phyloP scores from a whole-genome alignment of 352 stramenopile genomes.

The Globisporangium megalacanthum region DNA sequence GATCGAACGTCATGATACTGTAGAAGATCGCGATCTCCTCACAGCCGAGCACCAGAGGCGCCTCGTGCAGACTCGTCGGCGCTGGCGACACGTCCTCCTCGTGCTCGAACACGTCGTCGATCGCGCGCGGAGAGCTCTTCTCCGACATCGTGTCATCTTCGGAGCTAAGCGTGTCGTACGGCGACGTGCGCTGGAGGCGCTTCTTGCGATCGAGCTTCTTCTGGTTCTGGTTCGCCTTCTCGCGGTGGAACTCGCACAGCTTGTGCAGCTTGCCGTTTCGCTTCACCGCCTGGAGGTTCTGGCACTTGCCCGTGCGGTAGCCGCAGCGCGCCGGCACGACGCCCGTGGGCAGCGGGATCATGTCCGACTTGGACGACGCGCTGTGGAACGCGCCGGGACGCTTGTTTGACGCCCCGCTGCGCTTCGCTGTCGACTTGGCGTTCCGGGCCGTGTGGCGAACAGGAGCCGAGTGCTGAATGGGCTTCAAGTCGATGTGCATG shows the following conservation, averaged over 20 bases:
- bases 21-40: constrained; percentile 78
- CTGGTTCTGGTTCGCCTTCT: constrained; percentile 81
- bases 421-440: constrained; percentile 3
- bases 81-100: constrained; percentile 11
- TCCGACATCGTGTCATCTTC: constrained; percentile 32
- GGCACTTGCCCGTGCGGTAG: constrained; percentile 81
- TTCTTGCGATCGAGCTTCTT: constrained; percentile 87
- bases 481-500: constrained; percentile 28
- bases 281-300: constrained; percentile 74
- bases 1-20: constrained; percentile 73
- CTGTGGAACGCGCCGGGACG: constrained; percentile 4
- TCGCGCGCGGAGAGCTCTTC: constrained; percentile 41
- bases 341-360: constrained; percentile 15
- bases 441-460: not conserved
- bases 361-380: constrained; percentile 12
- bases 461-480: constrained; percentile 10
- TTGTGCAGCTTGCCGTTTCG: constrained; percentile 84
- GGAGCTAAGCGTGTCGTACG: constrained; percentile 33
- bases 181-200: constrained; percentile 46
- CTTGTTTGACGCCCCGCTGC: constrained; percentile 7
- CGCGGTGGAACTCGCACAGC: constrained; percentile 79
- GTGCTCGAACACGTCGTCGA: constrained; percentile 29
- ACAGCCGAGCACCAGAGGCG: constrained; percentile 44
- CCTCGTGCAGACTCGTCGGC: constrained; percentile 62
- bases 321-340: constrained; percentile 48